Evolutionary conservation across 768 basidiomycete species (phyloP), one percentile per base, ranked within the genome.

Genomic region (Psilocybe subaeruginosa): DNA sequence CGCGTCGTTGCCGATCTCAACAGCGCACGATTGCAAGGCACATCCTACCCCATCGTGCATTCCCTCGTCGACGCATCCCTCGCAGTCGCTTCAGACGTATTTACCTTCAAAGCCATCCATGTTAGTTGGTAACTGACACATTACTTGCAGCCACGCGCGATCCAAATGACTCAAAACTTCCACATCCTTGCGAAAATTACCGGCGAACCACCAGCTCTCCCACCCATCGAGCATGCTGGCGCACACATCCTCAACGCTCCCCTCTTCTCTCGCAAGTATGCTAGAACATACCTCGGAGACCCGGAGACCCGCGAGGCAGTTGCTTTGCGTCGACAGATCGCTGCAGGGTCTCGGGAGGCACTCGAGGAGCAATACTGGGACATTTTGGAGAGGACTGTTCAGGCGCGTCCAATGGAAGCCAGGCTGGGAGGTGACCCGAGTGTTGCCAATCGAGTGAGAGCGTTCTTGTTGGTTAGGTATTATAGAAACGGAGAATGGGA

Each of bases 351-450:
- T 0, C 78, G 89, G 37, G 85, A 88, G 61, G 93, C 92, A 11
- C 78, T 98, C 14, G 95, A 98, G 73, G 90, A 92, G 70, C 95
- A 97, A 74, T 93, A 93, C 61, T 91, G 88, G 84, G 87, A 91
- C 58, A 81, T 93, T 19, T 68, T 99, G 54, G 93, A 96, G 60
- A 85, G 89, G 46, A 91, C 91, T 0, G 82, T 99, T 14, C 90
- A 92, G 57, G 83, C 91, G 1, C 79, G 92, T 9, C 93, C 94
- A 0, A 82, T 85, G 56, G 92, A 97, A 66, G 97, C 97, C 0
- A 80, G 84, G 43, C 80, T 99, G 4, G 97, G 97, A 14, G 97
- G 97, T 27, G 91, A 95, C 59, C 97, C 97, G 0, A 93, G 92
- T 60, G 80, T 95, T 11, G 80, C 87, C 31, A 97, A 98, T 80